A percentile compares a stretch with the other conserved stretches of the same genome.
These are phyloP conservation scores for Pseudopithomyces chartarum DNA, from an alignment of 2,329 filamentous ascomycete species.

Conservation along the genomic window DNA sequence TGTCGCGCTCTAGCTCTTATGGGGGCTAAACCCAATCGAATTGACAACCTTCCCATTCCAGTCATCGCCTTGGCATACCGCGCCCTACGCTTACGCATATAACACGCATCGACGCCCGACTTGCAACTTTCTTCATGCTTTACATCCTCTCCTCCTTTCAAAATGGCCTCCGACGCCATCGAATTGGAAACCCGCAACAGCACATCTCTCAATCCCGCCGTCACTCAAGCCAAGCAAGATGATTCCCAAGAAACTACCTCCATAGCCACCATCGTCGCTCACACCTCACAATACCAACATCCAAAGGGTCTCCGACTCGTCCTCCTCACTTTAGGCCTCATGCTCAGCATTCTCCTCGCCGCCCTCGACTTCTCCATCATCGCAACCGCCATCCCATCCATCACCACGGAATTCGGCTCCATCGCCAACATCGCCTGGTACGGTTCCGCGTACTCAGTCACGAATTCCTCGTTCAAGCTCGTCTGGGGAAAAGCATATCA, in stretches of 20 bases:
- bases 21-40: not conserved
- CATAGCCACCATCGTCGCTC: not conserved
- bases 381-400: constrained; percentile 43
- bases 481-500: constrained; percentile 54
- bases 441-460: constrained; percentile 50
- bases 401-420: constrained; percentile 43
- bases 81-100: not conserved
- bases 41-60: not conserved
- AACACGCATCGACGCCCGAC: not conserved
- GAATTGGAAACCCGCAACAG: constrained; percentile 1
- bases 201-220: not conserved
- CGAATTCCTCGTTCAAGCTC: constrained; percentile 51
- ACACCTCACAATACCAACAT: constrained; percentile 8
- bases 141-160: not conserved
- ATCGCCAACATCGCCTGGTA: constrained; percentile 45
- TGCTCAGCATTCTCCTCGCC: constrained; percentile 34
- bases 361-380: constrained; percentile 41
- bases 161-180: constrained; percentile 4
- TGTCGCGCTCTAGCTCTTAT: not conserved
- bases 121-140: not conserved
- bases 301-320: constrained; percentile 28
- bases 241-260: not conserved
- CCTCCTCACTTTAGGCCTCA: constrained; percentile 31
- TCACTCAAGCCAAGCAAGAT: not conserved
- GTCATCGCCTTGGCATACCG: not conserved